Evolutionary conservation across 1,284 basidiomycete genomes (phyloP), one percentile per base, ranked within the genome.

Genomic region (Marasmius oreades): DNA sequence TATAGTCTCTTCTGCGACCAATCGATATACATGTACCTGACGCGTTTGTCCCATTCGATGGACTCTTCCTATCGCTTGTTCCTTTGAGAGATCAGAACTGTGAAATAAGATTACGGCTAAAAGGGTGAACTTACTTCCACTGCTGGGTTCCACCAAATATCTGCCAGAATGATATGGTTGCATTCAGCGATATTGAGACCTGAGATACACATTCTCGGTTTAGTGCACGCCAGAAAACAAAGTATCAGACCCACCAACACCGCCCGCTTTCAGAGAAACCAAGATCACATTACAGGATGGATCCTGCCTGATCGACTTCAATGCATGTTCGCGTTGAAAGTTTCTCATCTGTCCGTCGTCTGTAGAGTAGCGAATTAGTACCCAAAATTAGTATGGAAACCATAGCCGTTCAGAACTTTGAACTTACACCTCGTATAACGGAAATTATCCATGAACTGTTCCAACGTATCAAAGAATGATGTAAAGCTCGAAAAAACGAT

Each of bases 161-260:
- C 82, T 61, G 78, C 72, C 11, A 85, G 65, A 51, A 84, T 76
- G 36, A 84, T 81, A 52, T 80, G 77, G 64, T 81, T 82, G 67
- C 84, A 86, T 63, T 75, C 77, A 0, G 82, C 85, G 56, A 88
- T 63, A 62, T 88, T 88, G 20, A 88, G 71, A 37, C 84, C 82
- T 67, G 65, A 10, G 31, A 1, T 8, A 7, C 14, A 5, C 24
- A 31, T 16, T n/a, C 12, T 31, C 24, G 33, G 4, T 7, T 20
- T 2, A 28, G 16, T 28, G 2, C 28, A 31, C 12, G 16, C 8
- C 4, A 16, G 16, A 16, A 2, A 12, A 31, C 8, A 2, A 2
- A 31, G 10, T 28, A 8, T 46, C 5, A n/a, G 5, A 50, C 47
- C 11, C 28, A 50, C 47, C 47, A 20, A 50, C 47, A n/a, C 47